Base-by-base conservation (phyloP, 108 stramenopile genomes). In the Cyclotella atomus region DNA sequence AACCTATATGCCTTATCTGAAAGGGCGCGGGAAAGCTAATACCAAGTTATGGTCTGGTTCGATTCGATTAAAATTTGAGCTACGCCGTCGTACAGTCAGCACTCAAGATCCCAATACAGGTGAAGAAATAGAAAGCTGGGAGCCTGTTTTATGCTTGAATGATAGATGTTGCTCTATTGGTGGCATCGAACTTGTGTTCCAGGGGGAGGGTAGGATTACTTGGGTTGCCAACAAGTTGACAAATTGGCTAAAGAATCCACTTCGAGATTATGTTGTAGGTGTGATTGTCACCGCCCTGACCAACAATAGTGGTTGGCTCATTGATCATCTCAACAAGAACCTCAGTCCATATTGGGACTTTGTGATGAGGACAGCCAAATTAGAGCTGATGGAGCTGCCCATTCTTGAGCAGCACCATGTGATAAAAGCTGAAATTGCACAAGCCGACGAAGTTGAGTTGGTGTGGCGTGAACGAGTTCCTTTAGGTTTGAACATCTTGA, bases 1-100 rank as follows among this genome's bases (percentile, higher is more conserved):
- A 68, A 96, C 95, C 27, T 96, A 96, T 70, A 87, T 96, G 83
- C 95, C 95, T 0, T 93, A 96, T 54, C 49, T 96, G 63, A 92
- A 93, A 76, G 95, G 92, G 57, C 82, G 74, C 28, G 95, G 95
- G 8, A 84, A 78, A 30, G 90, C 89, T 15, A 83, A 96, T 64
- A 87, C 91, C 7, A 84, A 83, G 23, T 77, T 96, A 43, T 89
- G 81, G 41, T 86, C 85, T 61, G 95, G 92, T 14, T 71, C 85
- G 41, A 90, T 96, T 45, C 80, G 90, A 43, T 82, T 96, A 55
- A 85, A 89, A 28, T 96, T 96, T 80, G 95, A 96, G 71, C 83
- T 96, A 2, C 74, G 90, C 27, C 87, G 85, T 27, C 77, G 56
- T 21, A 79, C 83, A 49, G 63, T 68, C 27, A 68, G 61, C 23